Conservation (phyloP, 2,329 filamentous ascomycete species). For the Tolypocladium sp. region DNA sequence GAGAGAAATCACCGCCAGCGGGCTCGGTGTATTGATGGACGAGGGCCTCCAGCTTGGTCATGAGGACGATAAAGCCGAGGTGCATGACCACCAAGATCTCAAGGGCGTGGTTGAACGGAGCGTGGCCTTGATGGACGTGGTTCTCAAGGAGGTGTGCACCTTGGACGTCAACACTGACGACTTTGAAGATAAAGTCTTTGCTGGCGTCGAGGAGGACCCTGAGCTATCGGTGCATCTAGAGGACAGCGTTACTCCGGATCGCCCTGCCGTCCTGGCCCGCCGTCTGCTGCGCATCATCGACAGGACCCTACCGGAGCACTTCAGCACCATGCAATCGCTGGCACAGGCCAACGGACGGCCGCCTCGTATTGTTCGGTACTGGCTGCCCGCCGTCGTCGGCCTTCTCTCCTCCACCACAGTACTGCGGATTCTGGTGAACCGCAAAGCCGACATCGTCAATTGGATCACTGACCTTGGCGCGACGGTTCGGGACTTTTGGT, state of each 20-base stretch:
- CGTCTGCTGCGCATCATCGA: constrained; percentile 63
- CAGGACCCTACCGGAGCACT: constrained; percentile 59
- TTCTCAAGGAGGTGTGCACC: constrained; percentile 62
- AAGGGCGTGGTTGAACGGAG: constrained; percentile 72
- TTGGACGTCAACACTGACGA: constrained; percentile 53
- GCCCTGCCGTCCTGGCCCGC: constrained; percentile 52
- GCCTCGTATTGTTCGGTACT: constrained; percentile 69
- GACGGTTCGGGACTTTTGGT: constrained; percentile 83
- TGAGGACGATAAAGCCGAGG: constrained; percentile 47
- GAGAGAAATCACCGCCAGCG: constrained; percentile 73
- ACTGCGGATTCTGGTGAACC: constrained; percentile 67
- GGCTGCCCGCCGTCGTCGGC: constrained; percentile 66
- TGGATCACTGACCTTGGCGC: constrained; percentile 74
- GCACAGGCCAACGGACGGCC: constrained; percentile 65
- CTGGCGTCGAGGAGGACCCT: constrained; percentile 51
- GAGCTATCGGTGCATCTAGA: constrained; percentile 45
- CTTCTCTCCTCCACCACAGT: constrained; percentile 80
- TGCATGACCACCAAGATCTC: constrained; percentile 40
- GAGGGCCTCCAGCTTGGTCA: constrained; percentile 67
- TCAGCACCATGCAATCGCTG: constrained; percentile 42
- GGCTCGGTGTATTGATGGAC: constrained; percentile 78
- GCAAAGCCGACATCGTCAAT: constrained; percentile 64
- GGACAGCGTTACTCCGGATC: constrained; percentile 32
- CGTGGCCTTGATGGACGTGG: constrained; percentile 76
- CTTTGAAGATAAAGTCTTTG: constrained; percentile 58